Base-by-base conservation (phyloP, 2,329 filamentous ascomycete genomes). In the Fusarium hostae region DNA sequence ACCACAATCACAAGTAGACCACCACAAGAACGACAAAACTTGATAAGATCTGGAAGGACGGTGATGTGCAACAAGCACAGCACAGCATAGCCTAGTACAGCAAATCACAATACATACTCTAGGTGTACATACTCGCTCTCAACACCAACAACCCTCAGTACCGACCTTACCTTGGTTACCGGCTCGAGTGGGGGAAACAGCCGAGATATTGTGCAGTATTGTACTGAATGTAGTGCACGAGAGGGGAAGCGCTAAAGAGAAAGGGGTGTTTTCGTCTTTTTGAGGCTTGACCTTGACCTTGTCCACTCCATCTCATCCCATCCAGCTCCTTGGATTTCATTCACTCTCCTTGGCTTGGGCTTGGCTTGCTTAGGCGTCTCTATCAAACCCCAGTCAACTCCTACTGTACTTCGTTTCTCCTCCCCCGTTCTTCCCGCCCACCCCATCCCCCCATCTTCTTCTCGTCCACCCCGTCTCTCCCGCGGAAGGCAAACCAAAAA, bases 161-260 rank as follows among this genome's bases (percentile, higher is more conserved):
- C 40, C 52, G 47, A 35, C 39, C 44, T 40, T 30, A 48, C 48
- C 48, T 51, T 51, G 48, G 45, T 24, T 48, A 57, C 48, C 60
- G 51, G 69, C 40, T 54, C 44, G 44, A 72, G 70, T 70, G 70
- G 70, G 70, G 67, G 69, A 63, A 56, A 52, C 51, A 64, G 55
- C 70, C 66, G 70, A 70, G 56, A 72, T 72, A 67, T 50, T 28
- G 32, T 66, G 43, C 40, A 50, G 52, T 52, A 56, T 35, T 61
- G 41, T 66, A 51, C 59, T 44, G 26, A 44, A 45, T 41, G 61
- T 67, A 57, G 45, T 52, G 70, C 65, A 73, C 34, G 56, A 75
- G 73, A 74, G 73, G 73, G 73, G 73, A 70, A 66, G 57, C 65
- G 51, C 66, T 72, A 69, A 71, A 59, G 60, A 61, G 68, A 73